Evolutionary conservation across 352 stramenopile species (phyloP).

Genomic region (Aphanomyces cochlioides): DNA sequence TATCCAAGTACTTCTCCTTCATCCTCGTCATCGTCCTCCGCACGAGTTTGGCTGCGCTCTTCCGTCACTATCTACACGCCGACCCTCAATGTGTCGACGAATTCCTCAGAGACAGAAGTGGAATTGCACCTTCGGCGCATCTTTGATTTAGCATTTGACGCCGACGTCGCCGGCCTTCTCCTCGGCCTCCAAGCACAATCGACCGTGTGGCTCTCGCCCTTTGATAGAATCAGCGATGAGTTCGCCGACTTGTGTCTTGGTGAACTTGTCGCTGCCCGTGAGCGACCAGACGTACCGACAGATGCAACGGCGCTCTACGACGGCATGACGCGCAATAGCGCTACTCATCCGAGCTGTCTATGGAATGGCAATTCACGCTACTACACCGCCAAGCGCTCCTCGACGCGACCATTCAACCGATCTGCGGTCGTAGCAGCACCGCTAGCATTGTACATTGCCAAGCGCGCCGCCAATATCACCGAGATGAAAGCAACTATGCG

Average conservation of each 20-base stretch:
- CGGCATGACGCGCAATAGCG: neutral
- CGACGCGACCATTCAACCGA: neutral
- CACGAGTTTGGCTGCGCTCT: constrained; percentile 7
- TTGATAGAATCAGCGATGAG: constrained; percentile 24
- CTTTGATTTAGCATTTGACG: constrained; percentile 13
- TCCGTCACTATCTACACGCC: constrained; percentile 20
- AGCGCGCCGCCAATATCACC: constrained; percentile 2
- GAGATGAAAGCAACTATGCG: constrained; percentile 6
- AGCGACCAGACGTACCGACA: neutral
- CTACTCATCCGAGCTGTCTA: constrained; percentile 3
- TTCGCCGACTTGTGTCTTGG: constrained; percentile 25
- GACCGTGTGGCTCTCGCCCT: constrained; percentile 11
- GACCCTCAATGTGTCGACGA: neutral
- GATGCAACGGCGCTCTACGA: neutral
- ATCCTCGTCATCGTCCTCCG: neutral
- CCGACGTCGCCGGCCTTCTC: constrained; percentile 14
- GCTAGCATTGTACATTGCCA: constrained; percentile 2
- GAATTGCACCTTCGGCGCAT: neutral
- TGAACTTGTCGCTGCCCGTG: neutral
- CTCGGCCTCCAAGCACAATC: constrained; percentile 18
- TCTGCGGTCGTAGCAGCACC: neutral
- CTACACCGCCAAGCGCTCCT: constrained; percentile 5
- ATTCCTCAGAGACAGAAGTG: neutral
- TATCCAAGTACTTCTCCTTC: constrained; percentile 10
- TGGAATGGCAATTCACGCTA: constrained; percentile 17